Evolutionary conservation across 176 grass and related monocot species (phyloP).

Genomic region (Avena atlantica): DNA sequence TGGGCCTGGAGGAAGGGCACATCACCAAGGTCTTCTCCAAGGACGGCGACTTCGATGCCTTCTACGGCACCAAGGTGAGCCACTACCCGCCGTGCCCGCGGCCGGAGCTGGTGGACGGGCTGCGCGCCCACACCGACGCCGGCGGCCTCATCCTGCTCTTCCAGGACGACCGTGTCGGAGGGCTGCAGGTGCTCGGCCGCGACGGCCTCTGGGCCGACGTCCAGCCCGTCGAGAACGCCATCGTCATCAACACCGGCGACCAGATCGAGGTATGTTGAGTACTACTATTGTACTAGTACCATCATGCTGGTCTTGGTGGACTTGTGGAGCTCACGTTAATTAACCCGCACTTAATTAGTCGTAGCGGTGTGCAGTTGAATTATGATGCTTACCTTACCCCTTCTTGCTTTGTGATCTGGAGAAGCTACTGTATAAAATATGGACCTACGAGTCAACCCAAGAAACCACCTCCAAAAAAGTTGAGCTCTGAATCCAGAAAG

Average conservation of each 20-base stretch:
- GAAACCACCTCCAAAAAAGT: conserved; percentile 21
- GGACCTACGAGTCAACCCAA: background rate
- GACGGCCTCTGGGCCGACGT: conserved; percentile 79
- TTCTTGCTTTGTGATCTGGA: conserved; percentile 19
- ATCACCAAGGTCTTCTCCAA: conserved; percentile 62
- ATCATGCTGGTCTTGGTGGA: conserved; percentile 11
- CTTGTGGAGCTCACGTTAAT: conserved; percentile 41
- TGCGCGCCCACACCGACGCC: conserved; percentile 92
- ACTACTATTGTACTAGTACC: background rate
- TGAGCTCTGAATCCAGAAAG: background rate
- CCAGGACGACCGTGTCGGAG: conserved; percentile 82
- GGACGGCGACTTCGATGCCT: conserved; percentile 55
- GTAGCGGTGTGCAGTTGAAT: background rate
- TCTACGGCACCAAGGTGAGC: conserved; percentile 80
- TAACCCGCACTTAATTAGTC: conserved; percentile 38
- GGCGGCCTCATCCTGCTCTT: conserved; percentile 89
- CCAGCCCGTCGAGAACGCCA: conserved; percentile 77
- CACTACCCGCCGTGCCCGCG: conserved; percentile 84
- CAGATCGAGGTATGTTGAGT: conserved; percentile 69
- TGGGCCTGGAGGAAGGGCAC: conserved; percentile 63
- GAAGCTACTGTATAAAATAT: background rate
- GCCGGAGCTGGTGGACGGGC: conserved; percentile 68
- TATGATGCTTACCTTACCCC: background rate
- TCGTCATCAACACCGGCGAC: conserved; percentile 98
- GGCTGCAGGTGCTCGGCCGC: conserved; percentile 71